Percentiles rank a stretch among this genome's conserved stretches.
These are phyloP conservation scores for Diaporthe caulivora DNA, from an alignment of 2,329 filamentous ascomycete species.

Conservation along the genomic window DNA sequence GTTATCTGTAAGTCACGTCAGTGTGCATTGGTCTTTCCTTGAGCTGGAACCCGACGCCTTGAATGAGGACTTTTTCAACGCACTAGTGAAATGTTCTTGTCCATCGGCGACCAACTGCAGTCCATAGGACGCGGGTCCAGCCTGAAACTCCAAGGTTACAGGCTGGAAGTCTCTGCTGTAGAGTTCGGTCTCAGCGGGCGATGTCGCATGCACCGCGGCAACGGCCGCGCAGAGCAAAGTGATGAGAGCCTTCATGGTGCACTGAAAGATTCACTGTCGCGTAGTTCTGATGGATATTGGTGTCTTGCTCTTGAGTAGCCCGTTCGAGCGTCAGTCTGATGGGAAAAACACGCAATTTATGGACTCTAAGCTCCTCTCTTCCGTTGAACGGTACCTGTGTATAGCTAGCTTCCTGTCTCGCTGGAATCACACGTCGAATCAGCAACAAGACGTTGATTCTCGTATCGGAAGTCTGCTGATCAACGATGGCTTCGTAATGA, in stretches of 20 bases:
- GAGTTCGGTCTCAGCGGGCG: neutral
- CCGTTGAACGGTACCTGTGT: too few relatives aligned
- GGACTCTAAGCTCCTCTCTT: neutral
- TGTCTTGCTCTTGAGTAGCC: too few relatives aligned
- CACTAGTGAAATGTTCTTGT: constrained; percentile 29
- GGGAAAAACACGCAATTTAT: neutral
- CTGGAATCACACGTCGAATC: neutral
- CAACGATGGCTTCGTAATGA: neutral
- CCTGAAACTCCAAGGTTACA: constrained; percentile 21
- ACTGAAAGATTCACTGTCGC: neutral
- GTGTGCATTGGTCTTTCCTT: neutral
- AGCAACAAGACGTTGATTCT: neutral
- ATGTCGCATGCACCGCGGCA: neutral
- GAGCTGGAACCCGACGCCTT: too few relatives aligned
- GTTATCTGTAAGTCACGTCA: constrained; percentile 17
- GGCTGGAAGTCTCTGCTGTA: constrained; percentile 16
- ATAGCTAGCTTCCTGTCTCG: neutral
- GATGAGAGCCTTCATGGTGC: neutral
- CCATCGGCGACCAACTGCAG: constrained; percentile 33
- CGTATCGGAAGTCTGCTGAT: constrained; percentile 3
- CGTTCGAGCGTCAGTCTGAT: too few relatives aligned
- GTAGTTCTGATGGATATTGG: too few relatives aligned
- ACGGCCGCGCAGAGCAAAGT: neutral
- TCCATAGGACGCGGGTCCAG: constrained; percentile 24
- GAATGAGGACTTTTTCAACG: neutral